Evolutionary conservation across 2,329 filamentous ascomycete species (phyloP).

Genomic region (Geoglossum cookeanum): DNA sequence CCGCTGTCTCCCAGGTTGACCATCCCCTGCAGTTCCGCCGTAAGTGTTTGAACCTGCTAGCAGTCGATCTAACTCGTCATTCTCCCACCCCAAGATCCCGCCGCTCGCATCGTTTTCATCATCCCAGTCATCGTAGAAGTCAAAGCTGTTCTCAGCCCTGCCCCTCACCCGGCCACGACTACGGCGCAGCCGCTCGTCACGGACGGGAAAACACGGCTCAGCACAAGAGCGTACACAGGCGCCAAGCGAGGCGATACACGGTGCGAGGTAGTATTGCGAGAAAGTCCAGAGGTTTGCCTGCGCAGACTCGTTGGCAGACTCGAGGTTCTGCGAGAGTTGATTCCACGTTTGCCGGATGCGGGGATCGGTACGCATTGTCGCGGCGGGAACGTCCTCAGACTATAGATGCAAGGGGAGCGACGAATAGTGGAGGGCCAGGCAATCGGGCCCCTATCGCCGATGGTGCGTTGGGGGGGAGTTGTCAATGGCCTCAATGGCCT

Average conservation of each 20-base stretch:
- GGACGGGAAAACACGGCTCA: conserved; percentile 50
- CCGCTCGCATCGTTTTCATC: conserved; percentile 42
- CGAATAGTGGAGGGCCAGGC: background rate
- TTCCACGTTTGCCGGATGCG: conserved; percentile 87
- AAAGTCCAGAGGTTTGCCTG: conserved; percentile 82
- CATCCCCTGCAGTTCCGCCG: conserved; percentile 23
- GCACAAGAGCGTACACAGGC: conserved; percentile 50
- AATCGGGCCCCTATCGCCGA: background rate
- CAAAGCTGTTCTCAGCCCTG: conserved; percentile 68
- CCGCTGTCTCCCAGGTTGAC: conserved; percentile 51
- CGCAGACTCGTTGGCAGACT: conserved; percentile 78
- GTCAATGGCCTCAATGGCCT: background rate
- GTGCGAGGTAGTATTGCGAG: conserved; percentile 65
- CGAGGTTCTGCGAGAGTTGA: conserved; percentile 76
- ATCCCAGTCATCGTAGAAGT: conserved; percentile 95
- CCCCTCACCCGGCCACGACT: conserved; percentile 35
- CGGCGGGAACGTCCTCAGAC: background rate
- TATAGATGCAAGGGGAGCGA: background rate
- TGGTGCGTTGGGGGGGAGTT: background rate
- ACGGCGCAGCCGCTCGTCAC: conserved; percentile 54
- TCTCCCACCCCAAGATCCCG: conserved; percentile 51
- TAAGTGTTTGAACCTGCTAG: conserved; percentile 47
- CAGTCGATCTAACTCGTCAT: conserved; percentile 70
- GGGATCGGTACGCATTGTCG: conserved; percentile 42
- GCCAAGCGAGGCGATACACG: conserved; percentile 52